A percentile compares a stretch with the other conserved stretches of the same genome.
These are phyloP conservation scores for Leavenworthia alabamica DNA, from an alignment of 345 rosid genomes.

Conservation along the genomic window DNA sequence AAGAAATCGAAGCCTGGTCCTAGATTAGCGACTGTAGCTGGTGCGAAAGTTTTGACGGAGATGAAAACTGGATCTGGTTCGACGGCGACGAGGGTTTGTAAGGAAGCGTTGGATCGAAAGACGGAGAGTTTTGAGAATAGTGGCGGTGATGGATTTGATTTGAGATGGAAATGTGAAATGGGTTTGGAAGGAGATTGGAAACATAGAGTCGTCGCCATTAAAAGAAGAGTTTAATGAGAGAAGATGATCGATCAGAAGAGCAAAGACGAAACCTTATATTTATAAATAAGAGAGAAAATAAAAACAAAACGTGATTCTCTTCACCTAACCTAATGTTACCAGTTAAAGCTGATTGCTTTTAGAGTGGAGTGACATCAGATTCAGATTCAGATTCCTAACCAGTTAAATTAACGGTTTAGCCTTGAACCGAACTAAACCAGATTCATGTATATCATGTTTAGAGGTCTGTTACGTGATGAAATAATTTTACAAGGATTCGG, in stretches of 20 bases:
- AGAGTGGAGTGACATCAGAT: constrained; percentile 23
- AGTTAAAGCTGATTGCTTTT: constrained; percentile 9
- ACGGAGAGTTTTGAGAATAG: constrained; percentile 14
- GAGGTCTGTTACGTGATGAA: too few relatives aligned
- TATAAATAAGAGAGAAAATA: neutral
- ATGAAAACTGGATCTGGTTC: constrained; percentile 70
- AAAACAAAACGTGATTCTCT: constrained; percentile 20
- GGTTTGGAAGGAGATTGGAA: constrained; percentile 39
- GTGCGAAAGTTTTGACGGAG: constrained; percentile 76
- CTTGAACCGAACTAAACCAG: neutral
- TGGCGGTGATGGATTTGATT: constrained; percentile 11
- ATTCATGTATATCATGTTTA: too few relatives aligned
- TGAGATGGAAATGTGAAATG: constrained; percentile 5
- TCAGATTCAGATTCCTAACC: constrained; percentile 9
- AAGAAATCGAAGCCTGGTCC: constrained; percentile 92
- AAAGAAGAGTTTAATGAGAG: neutral
- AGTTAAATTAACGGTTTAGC: constrained; percentile 2
- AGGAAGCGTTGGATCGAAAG: constrained; percentile 47
- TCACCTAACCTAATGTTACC: constrained; percentile 27
- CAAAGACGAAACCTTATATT: neutral
- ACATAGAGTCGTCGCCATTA: constrained; percentile 40
- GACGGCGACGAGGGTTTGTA: constrained; percentile 36
- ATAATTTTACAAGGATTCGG: too few relatives aligned
- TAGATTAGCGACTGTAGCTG: constrained; percentile 85
- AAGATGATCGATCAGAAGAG: neutral